Percentiles rank a stretch among this genome's conserved stretches.
These are phyloP conservation scores for Neonectria punicea DNA, from an alignment of 2,329 filamentous ascomycete species.

Conservation along the genomic window DNA sequence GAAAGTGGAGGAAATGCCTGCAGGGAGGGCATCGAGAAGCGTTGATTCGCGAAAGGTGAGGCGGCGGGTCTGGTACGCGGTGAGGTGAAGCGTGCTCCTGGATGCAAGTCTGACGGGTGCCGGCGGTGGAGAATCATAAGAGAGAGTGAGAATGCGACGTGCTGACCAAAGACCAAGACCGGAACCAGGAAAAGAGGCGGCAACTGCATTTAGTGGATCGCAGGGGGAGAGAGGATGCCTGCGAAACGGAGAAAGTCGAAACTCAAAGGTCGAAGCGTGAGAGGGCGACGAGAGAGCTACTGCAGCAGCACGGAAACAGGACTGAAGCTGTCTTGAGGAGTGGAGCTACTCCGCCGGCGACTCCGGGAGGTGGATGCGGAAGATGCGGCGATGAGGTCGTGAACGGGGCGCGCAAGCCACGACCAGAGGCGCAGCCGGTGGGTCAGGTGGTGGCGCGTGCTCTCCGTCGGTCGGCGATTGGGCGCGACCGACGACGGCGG, in stretches of 20 bases:
- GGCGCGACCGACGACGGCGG: slow-evolving; percentile 12
- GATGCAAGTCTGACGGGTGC: slow-evolving; percentile 18
- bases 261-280: background rate
- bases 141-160: slow-evolving; percentile 1
- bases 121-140: background rate
- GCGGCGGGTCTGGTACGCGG: slow-evolving; percentile 12
- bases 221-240: slow-evolving; percentile 14
- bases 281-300: slow-evolving; percentile 25
- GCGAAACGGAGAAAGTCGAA: slow-evolving; percentile 2
- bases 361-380: slow-evolving; percentile 35
- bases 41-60: slow-evolving; percentile 12
- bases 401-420: slow-evolving; percentile 40
- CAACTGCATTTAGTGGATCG: slow-evolving; percentile 18
- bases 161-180: slow-evolving; percentile 16
- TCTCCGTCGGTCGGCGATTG: slow-evolving; percentile 32
- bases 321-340: slow-evolving; percentile 33
- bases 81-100: slow-evolving; percentile 9
- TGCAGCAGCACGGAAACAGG: slow-evolving; percentile 40
- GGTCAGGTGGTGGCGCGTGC: slow-evolving; percentile 38
- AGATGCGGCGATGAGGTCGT: slow-evolving; percentile 21
- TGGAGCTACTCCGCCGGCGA: slow-evolving; percentile 41
- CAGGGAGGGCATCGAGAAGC: background rate
- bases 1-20: background rate
- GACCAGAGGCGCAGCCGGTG: slow-evolving; percentile 46
- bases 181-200: slow-evolving; percentile 10